Conservation (phyloP, 345 rosid species). For the Arabis hirsuta region DNA sequence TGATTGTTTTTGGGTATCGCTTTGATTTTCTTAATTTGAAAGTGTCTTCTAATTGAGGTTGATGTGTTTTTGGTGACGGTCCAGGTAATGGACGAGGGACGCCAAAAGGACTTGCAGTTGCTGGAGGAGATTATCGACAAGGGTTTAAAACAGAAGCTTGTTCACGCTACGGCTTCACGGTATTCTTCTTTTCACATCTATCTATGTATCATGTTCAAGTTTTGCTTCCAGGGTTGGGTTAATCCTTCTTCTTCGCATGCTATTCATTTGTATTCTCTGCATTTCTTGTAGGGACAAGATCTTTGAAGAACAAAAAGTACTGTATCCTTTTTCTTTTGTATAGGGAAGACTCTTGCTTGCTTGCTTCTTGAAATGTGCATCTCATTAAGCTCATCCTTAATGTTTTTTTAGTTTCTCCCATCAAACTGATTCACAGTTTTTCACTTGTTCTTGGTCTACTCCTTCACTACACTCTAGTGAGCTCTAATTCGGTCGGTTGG, state of each 20-base stretch:
- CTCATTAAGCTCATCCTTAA: no score
- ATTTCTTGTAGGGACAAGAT: constrained; percentile 78
- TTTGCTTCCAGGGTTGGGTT: constrained; percentile 6
- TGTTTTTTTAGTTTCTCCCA: constrained; percentile 10
- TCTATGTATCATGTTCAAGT: constrained; percentile 19
- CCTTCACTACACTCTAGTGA: neutral
- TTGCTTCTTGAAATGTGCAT: no score
- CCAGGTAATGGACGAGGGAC: constrained; percentile 55
- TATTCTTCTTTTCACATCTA: constrained; percentile 29
- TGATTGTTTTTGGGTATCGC: neutral
- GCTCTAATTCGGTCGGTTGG: neutral
- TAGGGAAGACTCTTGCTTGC: no score
- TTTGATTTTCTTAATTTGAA: neutral
- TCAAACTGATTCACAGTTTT: neutral
- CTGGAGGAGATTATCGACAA: constrained; percentile 83
- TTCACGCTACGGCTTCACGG: constrained; percentile 67
- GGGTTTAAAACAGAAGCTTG: constrained; percentile 84
- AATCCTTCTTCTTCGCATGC: neutral
- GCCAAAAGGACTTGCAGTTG: constrained; percentile 64
- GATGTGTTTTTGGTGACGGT: constrained; percentile 12
- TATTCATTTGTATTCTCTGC: neutral
- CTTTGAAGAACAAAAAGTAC: constrained; percentile 73
- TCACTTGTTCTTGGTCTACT: neutral
- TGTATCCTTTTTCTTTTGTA: constrained; percentile 76
- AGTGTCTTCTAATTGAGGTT: constrained; percentile 16